These are phyloP conservation scores for Candida germanica DNA, from an alignment of 805 yeast genomes.

Conservation along the genomic window DNA sequence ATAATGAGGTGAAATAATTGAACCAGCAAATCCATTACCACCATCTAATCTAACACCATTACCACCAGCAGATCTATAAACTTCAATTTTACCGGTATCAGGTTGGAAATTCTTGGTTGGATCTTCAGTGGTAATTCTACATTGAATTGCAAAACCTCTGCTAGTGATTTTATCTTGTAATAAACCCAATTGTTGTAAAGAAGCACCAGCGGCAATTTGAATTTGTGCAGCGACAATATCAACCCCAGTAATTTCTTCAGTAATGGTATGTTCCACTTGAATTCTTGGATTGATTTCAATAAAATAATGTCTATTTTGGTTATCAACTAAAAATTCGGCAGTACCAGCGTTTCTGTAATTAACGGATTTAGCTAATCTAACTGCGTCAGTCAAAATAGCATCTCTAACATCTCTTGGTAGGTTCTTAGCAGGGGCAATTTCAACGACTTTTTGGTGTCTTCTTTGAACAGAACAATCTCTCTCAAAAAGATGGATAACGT, in stretches of 20 bases:
- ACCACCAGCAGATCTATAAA: conserved; percentile 98
- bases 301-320: conserved; percentile 91
- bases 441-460: conserved; percentile 98
- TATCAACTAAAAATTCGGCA: conserved; percentile 93
- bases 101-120: conserved; percentile 97
- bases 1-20: conserved; percentile 93
- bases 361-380: conserved; percentile 81
- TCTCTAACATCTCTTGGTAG: conserved; percentile 80
- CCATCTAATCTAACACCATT: conserved; percentile 98
- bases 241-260: conserved; percentile 98
- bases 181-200: conserved; percentile 85
- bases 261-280: conserved; percentile 98
- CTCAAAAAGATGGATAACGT: conserved; percentile 92
- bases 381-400: conserved; percentile 93
- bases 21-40: conserved; percentile 97
- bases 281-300: conserved; percentile 97
- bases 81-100: conserved; percentile 97
- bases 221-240: conserved; percentile 98
- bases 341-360: conserved; percentile 97
- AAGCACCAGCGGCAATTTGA: conserved; percentile 98
- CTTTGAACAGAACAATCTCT: conserved; percentile 99
- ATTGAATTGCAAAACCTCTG: conserved; percentile 97
- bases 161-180: conserved; percentile 93
- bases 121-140: conserved; percentile 98
- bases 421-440: conserved; percentile 95